Conservation (phyloP, 805 yeast genomes). For the Candida taoyuanica region DNA sequence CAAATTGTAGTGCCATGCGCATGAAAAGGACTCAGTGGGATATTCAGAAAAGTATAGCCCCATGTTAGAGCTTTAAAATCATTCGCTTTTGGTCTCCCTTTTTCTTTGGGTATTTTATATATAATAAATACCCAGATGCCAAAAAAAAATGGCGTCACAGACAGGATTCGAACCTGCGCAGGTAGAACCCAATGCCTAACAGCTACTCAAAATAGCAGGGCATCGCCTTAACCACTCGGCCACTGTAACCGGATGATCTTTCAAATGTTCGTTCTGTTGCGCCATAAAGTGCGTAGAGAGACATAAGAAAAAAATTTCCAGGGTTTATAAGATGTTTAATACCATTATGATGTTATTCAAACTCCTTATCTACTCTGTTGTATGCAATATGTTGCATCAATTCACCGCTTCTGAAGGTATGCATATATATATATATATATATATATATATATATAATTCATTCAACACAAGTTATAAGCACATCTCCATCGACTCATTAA, state of each 20-base stretch:
- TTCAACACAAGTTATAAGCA: not conserved
- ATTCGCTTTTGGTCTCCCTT: not conserved
- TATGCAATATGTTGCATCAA: too few relatives aligned
- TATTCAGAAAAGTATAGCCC: too few relatives aligned
- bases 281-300: too few relatives aligned
- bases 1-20: too few relatives aligned
- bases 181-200: slow-evolving; percentile 85
- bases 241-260: slow-evolving; percentile 43
- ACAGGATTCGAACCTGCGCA: slow-evolving; percentile 99
- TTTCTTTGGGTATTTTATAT: not conserved
- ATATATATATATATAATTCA: too few relatives aligned
- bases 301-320: too few relatives aligned
- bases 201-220: slow-evolving; percentile 67
- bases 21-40: too few relatives aligned
- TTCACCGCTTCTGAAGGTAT: too few relatives aligned
- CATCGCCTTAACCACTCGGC: slow-evolving; percentile 94
- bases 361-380: too few relatives aligned
- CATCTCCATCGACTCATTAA: slow-evolving; percentile 14
- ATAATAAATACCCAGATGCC: too few relatives aligned
- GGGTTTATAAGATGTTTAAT: not conserved
- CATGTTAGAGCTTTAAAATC: not conserved
- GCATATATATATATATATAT: too few relatives aligned
- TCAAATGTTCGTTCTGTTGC: not conserved
- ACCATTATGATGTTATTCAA: too few relatives aligned
- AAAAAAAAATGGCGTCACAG: slow-evolving; percentile 78